Percentiles rank a stretch among this genome's conserved stretches.
These are phyloP conservation scores for Crithidia acanthocephali DNA, from an alignment of 208 protist species.

Conservation along the genomic window DNA sequence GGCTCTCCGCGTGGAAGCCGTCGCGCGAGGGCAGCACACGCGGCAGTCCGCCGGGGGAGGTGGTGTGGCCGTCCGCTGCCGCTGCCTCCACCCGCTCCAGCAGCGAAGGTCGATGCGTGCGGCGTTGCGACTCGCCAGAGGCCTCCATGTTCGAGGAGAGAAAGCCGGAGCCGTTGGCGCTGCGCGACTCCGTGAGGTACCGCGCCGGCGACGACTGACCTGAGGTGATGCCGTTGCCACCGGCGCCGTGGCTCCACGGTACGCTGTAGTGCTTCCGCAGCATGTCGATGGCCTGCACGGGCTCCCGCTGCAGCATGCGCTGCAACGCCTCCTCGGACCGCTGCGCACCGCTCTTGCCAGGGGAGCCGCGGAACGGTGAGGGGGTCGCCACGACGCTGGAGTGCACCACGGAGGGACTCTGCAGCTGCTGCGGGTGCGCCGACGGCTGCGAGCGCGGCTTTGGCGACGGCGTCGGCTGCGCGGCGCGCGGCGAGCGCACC, in stretches of 20 bases:
- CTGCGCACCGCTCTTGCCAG: slow-evolving; percentile 14
- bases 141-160: slow-evolving; percentile 4
- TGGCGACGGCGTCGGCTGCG: slow-evolving; percentile 9
- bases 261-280: slow-evolving; percentile 55
- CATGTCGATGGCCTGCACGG: slow-evolving; percentile 53
- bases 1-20: neutral
- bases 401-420: neutral
- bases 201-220: slow-evolving; percentile 8
- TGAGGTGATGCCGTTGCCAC: neutral
- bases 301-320: slow-evolving; percentile 48
- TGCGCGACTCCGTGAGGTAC: slow-evolving; percentile 15
- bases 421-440: neutral
- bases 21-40: slow-evolving; percentile 4
- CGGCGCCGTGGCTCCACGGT: slow-evolving; percentile 8
- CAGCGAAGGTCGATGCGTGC: slow-evolving; percentile 14
- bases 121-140: slow-evolving; percentile 15
- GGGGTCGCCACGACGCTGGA: slow-evolving; percentile 22
- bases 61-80: neutral
- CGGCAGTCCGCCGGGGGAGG: slow-evolving; percentile 8
- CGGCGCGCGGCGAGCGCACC: slow-evolving; percentile 2
- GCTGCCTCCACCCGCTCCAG: slow-evolving; percentile 18
- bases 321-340: slow-evolving; percentile 42
- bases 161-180: slow-evolving; percentile 17
- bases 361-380: slow-evolving; percentile 38
- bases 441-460: neutral